These are phyloP conservation scores for Colletotrichum lentis DNA, from an alignment of 2,329 filamentous ascomycete genomes.

Conservation along the genomic window DNA sequence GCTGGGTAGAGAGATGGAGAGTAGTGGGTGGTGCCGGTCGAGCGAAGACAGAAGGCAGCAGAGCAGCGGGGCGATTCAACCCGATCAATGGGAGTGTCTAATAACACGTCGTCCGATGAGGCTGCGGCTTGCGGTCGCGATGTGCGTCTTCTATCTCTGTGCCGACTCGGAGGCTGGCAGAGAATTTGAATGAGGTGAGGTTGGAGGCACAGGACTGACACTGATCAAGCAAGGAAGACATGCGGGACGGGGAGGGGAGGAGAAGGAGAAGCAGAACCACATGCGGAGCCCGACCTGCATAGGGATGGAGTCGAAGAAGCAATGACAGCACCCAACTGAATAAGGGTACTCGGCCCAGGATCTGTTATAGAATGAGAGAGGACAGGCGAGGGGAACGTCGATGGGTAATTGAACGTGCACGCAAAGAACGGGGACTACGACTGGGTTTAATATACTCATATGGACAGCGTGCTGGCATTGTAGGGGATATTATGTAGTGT, in stretches of 20 bases:
- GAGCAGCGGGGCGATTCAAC: slow-evolving; percentile 16
- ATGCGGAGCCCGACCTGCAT: slow-evolving; percentile 37
- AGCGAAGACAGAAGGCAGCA: slow-evolving; percentile 7
- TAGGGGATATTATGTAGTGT: background rate
- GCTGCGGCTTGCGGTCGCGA: slow-evolving; percentile 18
- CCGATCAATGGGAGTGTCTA: slow-evolving; percentile 29
- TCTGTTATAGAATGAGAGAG: background rate
- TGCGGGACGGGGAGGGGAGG: slow-evolving; percentile 36
- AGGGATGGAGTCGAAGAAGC: slow-evolving; percentile 35
- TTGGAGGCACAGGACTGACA: slow-evolving; percentile 31
- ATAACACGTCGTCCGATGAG: slow-evolving; percentile 33
- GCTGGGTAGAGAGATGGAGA: background rate
- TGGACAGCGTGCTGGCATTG: slow-evolving; percentile 16
- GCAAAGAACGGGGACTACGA: slow-evolving; percentile 13
- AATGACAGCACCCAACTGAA: slow-evolving; percentile 32
- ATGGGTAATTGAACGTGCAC: slow-evolving; percentile 10
- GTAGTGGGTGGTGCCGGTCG: background rate
- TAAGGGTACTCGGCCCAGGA: slow-evolving; percentile 25
- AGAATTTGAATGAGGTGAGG: slow-evolving; percentile 30
- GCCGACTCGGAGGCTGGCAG: slow-evolving; percentile 25
- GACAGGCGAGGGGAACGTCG: slow-evolving; percentile 4
- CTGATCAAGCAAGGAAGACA: slow-evolving; percentile 37
- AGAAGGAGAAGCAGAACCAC: slow-evolving; percentile 33
- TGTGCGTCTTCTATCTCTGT: slow-evolving; percentile 24
- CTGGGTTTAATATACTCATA: slow-evolving; percentile 34